Evolutionary conservation across 2,329 filamentous ascomycete species (phyloP).

Genomic region (Aspergillus sp.): DNA sequence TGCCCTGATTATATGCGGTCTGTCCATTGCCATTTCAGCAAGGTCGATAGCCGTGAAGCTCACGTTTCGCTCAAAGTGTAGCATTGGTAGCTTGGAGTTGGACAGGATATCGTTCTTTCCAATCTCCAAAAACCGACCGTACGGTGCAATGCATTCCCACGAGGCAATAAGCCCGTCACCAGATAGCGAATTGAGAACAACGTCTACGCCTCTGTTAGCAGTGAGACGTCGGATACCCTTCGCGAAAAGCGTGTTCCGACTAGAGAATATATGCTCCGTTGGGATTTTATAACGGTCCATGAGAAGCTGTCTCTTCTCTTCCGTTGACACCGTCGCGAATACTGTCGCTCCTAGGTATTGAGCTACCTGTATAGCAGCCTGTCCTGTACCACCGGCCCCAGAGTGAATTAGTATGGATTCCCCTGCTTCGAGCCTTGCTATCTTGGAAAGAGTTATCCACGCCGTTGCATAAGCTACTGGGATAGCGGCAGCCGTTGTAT

Average conservation of each 20-base stretch:
- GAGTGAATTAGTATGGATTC: slow-evolving; percentile 31
- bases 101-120: slow-evolving; percentile 12
- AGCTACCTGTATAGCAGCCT: slow-evolving; percentile 31
- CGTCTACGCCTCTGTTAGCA: slow-evolving; percentile 25
- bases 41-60: slow-evolving; percentile 13
- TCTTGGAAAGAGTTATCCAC: slow-evolving; percentile 8
- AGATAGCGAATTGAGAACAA: slow-evolving; percentile 30
- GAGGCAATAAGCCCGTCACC: slow-evolving; percentile 30
- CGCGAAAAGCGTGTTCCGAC: slow-evolving; percentile 28
- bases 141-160: slow-evolving; percentile 29
- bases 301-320: slow-evolving; percentile 29
- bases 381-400: slow-evolving; percentile 31
- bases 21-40: slow-evolving; percentile 6
- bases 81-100: slow-evolving; percentile 16
- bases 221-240: slow-evolving; percentile 24
- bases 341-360: slow-evolving; percentile 26
- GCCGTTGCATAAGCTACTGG: slow-evolving; percentile 12
- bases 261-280: slow-evolving; percentile 29
- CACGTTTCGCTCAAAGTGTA: slow-evolving; percentile 10
- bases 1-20: background rate
- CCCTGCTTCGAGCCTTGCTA: slow-evolving; percentile 20
- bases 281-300: slow-evolving; percentile 25
- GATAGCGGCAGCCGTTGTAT: slow-evolving; percentile 6
- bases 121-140: slow-evolving; percentile 28
- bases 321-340: slow-evolving; percentile 28